phyloP scores from a whole-genome alignment of 495 filamentous ascomycete species.

The Xylaria acuta region DNA sequence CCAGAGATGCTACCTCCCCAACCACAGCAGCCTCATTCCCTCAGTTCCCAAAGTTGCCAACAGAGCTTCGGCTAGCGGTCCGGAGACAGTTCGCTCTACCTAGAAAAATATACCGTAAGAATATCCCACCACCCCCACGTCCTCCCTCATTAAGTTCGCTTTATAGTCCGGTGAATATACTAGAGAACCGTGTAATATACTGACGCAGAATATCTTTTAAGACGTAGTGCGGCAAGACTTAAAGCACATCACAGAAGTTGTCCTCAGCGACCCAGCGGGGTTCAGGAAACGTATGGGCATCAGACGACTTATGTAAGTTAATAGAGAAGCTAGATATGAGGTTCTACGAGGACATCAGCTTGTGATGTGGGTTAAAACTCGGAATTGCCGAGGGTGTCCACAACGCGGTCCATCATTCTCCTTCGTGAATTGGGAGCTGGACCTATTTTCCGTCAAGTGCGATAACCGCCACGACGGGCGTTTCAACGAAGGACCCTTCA shows the following conservation, averaged over 20 bases:
- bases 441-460: background rate
- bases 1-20: background rate
- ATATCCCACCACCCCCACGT: background rate
- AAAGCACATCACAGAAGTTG: background rate
- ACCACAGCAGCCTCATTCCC: background rate
- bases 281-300: background rate
- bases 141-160: background rate
- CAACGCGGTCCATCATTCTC: background rate
- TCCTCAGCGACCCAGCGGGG: background rate
- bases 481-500: background rate
- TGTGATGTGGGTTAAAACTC: background rate
- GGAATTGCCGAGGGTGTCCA: background rate
- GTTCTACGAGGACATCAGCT: background rate
- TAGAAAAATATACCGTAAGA: background rate
- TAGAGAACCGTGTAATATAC: background rate
- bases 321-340: background rate
- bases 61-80: background rate
- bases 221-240: background rate
- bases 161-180: background rate
- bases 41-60: background rate
- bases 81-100: background rate
- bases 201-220: background rate
- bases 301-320: background rate
- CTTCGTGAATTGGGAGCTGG: constrained; percentile 3
- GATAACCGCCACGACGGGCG: background rate